Percentiles rank a stretch among this genome's conserved stretches.
Evolutionary conservation across 768 basidiomycete species (phyloP).

Genomic region (Piloderma croceum): DNA sequence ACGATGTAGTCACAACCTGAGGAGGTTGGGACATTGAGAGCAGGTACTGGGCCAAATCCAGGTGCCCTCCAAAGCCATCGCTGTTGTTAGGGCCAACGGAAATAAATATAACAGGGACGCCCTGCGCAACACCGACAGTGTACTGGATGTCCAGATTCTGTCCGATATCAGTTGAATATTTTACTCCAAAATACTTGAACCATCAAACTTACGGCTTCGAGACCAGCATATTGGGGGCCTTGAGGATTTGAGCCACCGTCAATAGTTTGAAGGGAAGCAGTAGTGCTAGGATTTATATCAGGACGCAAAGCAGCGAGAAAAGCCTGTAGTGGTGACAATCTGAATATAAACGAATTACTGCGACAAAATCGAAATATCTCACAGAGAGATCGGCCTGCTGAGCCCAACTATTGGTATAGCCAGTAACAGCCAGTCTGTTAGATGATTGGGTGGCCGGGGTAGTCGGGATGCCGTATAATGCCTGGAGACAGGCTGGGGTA

Average conservation of each 20-base stretch:
- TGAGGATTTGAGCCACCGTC: conserved; percentile 33
- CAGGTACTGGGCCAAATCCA: conserved; percentile 29
- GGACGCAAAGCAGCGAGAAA: conserved; percentile 25
- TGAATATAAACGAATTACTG: background rate
- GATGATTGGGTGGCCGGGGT: conserved; percentile 23
- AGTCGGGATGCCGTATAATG: conserved; percentile 30
- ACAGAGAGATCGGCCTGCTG: conserved; percentile 11
- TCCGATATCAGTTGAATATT: background rate
- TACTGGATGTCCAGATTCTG: conserved; percentile 31
- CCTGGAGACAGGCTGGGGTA: conserved; percentile 31
- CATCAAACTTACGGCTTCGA: conserved; percentile 30
- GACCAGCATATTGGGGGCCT: conserved; percentile 22
- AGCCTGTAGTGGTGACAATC: conserved; percentile 2
- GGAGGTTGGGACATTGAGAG: conserved; percentile 26
- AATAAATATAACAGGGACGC: conserved; percentile 30
- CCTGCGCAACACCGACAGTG: conserved; percentile 31
- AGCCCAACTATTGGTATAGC: conserved; percentile 30
- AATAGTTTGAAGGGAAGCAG: conserved; percentile 30
- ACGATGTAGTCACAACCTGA: conserved; percentile 48
- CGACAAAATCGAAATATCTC: background rate
- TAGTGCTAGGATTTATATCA: conserved; percentile 26
- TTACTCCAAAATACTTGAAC: background rate
- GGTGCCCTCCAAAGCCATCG: conserved; percentile 30
- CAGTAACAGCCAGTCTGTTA: conserved; percentile 27
- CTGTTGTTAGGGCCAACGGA: conserved; percentile 25